phyloP scores from a whole-genome alignment of 1,284 basidiomycete species.

The Erythrobasidium hasegawianum region DNA sequence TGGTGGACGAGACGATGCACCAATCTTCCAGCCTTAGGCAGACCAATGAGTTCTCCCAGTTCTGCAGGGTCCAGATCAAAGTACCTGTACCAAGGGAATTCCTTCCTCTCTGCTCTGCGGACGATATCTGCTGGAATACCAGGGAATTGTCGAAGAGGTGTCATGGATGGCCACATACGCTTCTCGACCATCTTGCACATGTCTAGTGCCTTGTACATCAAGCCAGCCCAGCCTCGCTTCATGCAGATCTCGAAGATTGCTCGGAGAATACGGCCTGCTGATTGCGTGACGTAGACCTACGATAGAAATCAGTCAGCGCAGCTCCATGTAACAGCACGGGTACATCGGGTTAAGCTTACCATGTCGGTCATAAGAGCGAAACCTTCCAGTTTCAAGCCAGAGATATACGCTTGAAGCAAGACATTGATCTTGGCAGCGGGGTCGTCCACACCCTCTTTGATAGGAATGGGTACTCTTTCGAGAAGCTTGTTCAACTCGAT shows the following conservation, averaged over 20 bases:
- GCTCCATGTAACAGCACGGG: too few relatives aligned
- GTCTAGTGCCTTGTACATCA: conserved; percentile 84
- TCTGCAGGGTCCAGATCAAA: conserved; percentile 75
- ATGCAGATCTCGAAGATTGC: conserved; percentile 98
- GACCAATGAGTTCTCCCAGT: conserved; percentile 88
- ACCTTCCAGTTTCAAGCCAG: conserved; percentile 86
- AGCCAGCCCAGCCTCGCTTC: conserved; percentile 95
- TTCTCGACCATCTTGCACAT: conserved; percentile 86
- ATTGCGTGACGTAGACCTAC: conserved; percentile 51
- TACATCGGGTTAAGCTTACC: too few relatives aligned
- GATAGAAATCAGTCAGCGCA: too few relatives aligned
- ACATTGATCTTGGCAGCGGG: conserved; percentile 97
- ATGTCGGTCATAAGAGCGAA: conserved; percentile 97
- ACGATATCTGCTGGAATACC: conserved; percentile 82
- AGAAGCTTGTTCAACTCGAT: conserved; percentile 50
- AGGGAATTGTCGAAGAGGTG: conserved; percentile 91
- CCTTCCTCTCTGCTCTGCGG: conserved; percentile 90
- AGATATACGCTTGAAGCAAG: conserved; percentile 90
- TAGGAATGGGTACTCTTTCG: conserved; percentile 93
- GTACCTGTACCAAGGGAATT: conserved; percentile 97
- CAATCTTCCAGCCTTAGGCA: conserved; percentile 78
- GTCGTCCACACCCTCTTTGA: conserved; percentile 95
- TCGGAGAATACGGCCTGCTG: conserved; percentile 69
- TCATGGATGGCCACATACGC: conserved; percentile 91
- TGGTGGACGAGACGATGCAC: conserved; percentile 93